These are phyloP conservation scores for Phaeosphaeria sp. DNA, from an alignment of 2,329 filamentous ascomycete species.

Conservation along the genomic window DNA sequence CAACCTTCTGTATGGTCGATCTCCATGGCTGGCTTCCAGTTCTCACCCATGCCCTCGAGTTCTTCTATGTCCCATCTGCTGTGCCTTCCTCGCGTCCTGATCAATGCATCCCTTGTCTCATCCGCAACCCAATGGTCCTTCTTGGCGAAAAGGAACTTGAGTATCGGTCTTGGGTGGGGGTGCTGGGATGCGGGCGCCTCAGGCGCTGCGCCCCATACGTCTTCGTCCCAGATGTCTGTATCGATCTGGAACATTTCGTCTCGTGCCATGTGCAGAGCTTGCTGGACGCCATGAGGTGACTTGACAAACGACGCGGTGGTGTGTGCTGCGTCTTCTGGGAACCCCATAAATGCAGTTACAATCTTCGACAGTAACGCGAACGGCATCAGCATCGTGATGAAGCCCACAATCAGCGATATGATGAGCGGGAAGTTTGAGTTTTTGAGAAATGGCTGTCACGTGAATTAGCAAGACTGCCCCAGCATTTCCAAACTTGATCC, in stretches of 20 bases:
- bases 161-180: conserved; percentile 48
- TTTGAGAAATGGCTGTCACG: conserved; percentile 31
- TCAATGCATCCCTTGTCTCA: conserved; percentile 62
- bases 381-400: conserved; percentile 54
- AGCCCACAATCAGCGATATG: conserved; percentile 46
- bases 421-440: conserved; percentile 33
- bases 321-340: conserved; percentile 52
- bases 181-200: conserved; percentile 21
- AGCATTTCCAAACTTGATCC: too few species aligned
- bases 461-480: conserved; percentile 5
- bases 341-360: conserved; percentile 52
- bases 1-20: conserved; percentile 61
- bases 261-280: conserved; percentile 65
- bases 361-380: conserved; percentile 47
- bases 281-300: conserved; percentile 56
- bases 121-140: conserved; percentile 69
- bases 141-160: conserved; percentile 66
- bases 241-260: conserved; percentile 65
- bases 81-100: conserved; percentile 38
- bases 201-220: conserved; percentile 62
- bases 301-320: conserved; percentile 60
- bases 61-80: conserved; percentile 19
- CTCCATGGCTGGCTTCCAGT: conserved; percentile 59
- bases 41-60: conserved; percentile 30
- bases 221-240: conserved; percentile 63